phyloP scores from a whole-genome alignment of 768 basidiomycete genomes.

The Russula sp. region DNA sequence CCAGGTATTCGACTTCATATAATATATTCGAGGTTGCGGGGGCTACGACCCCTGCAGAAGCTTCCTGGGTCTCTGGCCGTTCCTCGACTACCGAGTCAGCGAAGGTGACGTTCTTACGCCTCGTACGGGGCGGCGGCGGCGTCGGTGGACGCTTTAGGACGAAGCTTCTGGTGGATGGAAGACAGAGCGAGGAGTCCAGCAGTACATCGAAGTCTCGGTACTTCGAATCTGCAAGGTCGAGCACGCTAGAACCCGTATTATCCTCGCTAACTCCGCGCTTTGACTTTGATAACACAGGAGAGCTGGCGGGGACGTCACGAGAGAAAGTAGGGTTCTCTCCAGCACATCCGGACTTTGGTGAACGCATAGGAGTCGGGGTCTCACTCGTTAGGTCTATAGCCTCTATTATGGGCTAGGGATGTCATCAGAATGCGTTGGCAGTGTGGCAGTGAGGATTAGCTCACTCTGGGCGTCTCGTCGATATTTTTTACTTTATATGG shows the following conservation, averaged over 20 bases:
- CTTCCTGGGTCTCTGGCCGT: neutral
- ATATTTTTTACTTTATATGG: neutral
- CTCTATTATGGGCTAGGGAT: neutral
- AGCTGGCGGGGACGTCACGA: neutral
- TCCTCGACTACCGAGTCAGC: neutral
- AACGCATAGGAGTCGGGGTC: slow-evolving; percentile 6
- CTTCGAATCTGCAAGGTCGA: slow-evolving; percentile 1
- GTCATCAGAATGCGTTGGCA: neutral
- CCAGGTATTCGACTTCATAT: neutral
- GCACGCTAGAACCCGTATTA: neutral
- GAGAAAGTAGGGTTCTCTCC: neutral
- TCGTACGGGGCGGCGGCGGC: slow-evolving; percentile 3
- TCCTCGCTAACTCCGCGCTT: neutral
- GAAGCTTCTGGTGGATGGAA: slow-evolving; percentile 1
- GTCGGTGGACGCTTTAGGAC: slow-evolving; percentile 5
- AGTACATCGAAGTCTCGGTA: slow-evolving; percentile 19
- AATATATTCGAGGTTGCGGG: neutral
- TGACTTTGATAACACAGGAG: neutral
- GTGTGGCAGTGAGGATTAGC: neutral
- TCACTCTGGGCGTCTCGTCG: neutral
- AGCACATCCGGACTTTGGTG: neutral
- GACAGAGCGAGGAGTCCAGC: slow-evolving; percentile 18
- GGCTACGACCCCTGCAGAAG: neutral
- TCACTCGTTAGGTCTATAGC: slow-evolving; percentile 12
- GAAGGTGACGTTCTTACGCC: slow-evolving; percentile 21